Evolutionary conservation across 2,329 filamentous ascomycete species (phyloP), one percentile per base, ranked within the genome.

Genomic region (Clonostachys rhizophaga): DNA sequence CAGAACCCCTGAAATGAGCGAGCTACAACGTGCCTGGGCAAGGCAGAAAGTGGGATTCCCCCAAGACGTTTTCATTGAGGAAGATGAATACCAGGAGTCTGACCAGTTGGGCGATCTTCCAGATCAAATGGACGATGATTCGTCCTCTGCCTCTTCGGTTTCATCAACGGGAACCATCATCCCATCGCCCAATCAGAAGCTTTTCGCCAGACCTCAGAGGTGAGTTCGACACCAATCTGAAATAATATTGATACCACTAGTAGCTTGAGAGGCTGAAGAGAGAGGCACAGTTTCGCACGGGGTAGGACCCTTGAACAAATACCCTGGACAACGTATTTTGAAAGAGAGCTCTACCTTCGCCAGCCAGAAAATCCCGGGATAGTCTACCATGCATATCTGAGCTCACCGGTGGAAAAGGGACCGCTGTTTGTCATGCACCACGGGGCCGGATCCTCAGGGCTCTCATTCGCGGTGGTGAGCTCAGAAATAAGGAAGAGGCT

Each of bases 351-450:
- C 47, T 90, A 83, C 58, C 75, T 97, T 44, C 72, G 79, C 48
- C 69, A 73, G 45, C 63, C 69, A 43, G 58, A 66, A 35, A 63
- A 65, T 11, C 58, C 63, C 12, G 54, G 69, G 18, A 79, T 89
- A 40, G 80, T 75, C 45, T 87, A 91, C 61, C 94, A 99, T 71
- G 88, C 82, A 48, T 97, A 97, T 65, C 75, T 97, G 40, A 96
- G 84, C 17, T 90, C 91, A 1, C 91, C 92, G 9, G 77, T 78
- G 40, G 83, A 78, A 36, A 78, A 79, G 51, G 89, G 87, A 0
- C 91, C 92, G 1, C 74, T 99, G 6, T 91, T 99, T 65, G 86
- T 97, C 50, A 89, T 88, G 68, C 94, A 99, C 62, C 94, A 99
- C 68, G 94, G 94, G 37, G 94, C 89, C 39, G 94, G 94, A 14